These are phyloP conservation scores for Coemansia asiatica DNA, from an alignment of 192 early-diverging fungal genomes.

Conservation along the genomic window DNA sequence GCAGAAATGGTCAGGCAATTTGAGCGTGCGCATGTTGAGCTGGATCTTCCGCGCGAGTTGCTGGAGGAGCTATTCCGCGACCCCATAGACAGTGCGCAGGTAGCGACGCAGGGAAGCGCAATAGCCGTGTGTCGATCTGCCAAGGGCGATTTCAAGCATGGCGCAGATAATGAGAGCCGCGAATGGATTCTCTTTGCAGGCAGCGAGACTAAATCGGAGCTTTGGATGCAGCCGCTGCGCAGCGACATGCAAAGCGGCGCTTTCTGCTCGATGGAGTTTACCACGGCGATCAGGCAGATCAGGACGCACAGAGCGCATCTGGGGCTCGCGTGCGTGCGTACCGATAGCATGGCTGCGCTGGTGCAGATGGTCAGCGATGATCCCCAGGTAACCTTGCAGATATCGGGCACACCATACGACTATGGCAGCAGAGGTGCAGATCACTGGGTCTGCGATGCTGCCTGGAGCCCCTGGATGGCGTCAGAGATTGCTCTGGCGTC, in stretches of 20 bases:
- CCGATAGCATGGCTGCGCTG: conserved; percentile 37
- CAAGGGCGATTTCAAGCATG: no score
- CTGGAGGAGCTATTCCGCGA: background rate
- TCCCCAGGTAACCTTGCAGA: background rate
- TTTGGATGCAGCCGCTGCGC: conserved; percentile 17
- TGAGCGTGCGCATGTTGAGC: conserved; percentile 11
- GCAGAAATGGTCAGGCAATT: conserved; percentile 22
- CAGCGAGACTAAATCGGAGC: conserved; percentile 37
- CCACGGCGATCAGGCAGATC: conserved; percentile 42
- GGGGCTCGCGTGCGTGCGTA: conserved; percentile 40
- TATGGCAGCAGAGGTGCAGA: conserved; percentile 29
- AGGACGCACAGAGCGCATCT: conserved; percentile 12
- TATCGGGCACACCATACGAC: conserved; percentile 21
- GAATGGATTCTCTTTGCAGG: conserved; percentile 37
- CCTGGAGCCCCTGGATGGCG: conserved; percentile 39
- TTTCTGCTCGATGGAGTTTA: conserved; percentile 27
- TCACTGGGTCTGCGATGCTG: conserved; percentile 31
- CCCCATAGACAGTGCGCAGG: no score
- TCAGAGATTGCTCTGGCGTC: conserved; percentile 43
- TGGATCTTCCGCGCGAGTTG: conserved; percentile 19
- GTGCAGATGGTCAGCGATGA: background rate
- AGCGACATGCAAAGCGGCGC: background rate
- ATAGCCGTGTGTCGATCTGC: background rate
- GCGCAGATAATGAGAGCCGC: background rate
- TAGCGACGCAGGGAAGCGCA: background rate